Percentiles rank a stretch among this genome's conserved stretches.
Conservation (phyloP, 2,329 filamentous ascomycete genomes). For the Fonsecaea pedrosoi region DNA sequence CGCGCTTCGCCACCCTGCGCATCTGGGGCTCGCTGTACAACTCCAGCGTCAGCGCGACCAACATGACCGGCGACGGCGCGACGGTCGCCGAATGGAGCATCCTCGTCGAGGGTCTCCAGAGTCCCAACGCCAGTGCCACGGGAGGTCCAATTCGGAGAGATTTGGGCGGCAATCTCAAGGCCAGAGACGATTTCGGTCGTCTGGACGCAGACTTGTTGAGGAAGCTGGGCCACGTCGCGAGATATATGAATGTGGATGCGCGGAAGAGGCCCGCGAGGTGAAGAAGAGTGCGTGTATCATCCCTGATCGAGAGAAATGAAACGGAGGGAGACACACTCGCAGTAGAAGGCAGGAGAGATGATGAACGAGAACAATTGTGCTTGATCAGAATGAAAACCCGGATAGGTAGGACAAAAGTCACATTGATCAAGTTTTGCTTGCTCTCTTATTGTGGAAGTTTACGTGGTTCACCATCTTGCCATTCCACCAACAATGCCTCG, state of each 20-base stretch:
- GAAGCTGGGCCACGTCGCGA: constrained; percentile 28
- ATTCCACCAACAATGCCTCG: neutral
- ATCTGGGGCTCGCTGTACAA: constrained; percentile 50
- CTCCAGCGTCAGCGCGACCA: constrained; percentile 46
- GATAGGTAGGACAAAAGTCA: neutral
- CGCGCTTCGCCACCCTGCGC: constrained; percentile 52
- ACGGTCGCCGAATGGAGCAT: constrained; percentile 58
- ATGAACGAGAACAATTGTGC: neutral
- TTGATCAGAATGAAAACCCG: neutral
- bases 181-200: constrained; percentile 1
- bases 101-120: constrained; percentile 41
- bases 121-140: neutral
- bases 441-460: neutral
- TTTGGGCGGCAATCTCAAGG: constrained; percentile 17
- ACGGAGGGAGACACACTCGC: neutral
- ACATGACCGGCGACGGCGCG: constrained; percentile 51
- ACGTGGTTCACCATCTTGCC: neutral
- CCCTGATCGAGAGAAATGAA: neutral
- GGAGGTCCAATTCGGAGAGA: constrained; percentile 10
- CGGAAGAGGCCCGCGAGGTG: constrained; percentile 9
- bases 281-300: neutral
- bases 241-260: constrained; percentile 11
- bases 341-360: neutral
- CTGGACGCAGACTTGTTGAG: constrained; percentile 24
- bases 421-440: neutral